Evolutionary conservation across 768 basidiomycete species (phyloP), one percentile per base, ranked within the genome.

Genomic region (Hydnomerulius pinastri): DNA sequence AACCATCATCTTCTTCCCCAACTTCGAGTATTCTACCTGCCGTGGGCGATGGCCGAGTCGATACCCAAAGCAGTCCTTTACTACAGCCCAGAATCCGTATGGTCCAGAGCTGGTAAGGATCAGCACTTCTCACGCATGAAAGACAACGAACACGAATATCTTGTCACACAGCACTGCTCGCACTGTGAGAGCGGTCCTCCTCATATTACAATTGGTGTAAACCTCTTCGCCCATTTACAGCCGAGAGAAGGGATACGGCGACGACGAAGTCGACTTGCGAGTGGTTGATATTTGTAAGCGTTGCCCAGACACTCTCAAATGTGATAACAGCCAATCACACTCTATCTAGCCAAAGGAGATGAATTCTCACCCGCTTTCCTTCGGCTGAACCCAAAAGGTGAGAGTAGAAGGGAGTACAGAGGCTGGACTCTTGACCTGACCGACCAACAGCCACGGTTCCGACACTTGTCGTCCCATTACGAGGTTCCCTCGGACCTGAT

Each of bases 1-100:
- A 35, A 6, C 33, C 9, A 35, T 15, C 30, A 3, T 32, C 10
- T 10, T 11, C 30, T 15, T 4, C 15, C 10, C 3, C 4, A 32
- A 37, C 20, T 39, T 39, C 36, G 3, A n/a, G 13, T 20, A 10
- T 24, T 2, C 1, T 18, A 6, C 8, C 7, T 38, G 6, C 11
- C 17, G 21, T 18, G 2, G 15, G 51, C 41, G 54, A 62, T 60
- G 60, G 27, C 59, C 27, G 37, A 53, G 2, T 44, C 55, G 41
- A 54, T 86, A 43, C 83, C 86, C 45, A 92, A 92, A 70, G 91
- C 91, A n/a, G 81, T 87, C 33, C 73, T 94, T 1, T 94, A 92
- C 70, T 85, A 85, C 67, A 79, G 69, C 48, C 75, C 79, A 5
- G 46, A 60, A 2, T 85, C 83, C 4, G 69, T 82, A 46, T 90